phyloP scores from a whole-genome alignment of 2,329 filamentous ascomycete species.

The Coniochaeta hoffmannii region DNA sequence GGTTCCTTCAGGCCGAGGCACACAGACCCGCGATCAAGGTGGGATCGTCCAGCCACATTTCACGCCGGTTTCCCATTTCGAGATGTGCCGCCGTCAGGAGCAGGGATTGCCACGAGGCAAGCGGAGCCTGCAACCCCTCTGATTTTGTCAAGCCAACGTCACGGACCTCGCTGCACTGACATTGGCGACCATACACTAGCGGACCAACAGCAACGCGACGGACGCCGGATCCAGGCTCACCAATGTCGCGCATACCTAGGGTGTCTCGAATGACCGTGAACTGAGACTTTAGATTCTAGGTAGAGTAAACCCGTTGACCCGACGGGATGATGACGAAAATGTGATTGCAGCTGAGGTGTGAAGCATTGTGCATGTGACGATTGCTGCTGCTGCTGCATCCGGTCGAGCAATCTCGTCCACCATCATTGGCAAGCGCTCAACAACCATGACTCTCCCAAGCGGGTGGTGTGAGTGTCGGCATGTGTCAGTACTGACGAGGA shows the following conservation, averaged over 20 bases:
- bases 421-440: too few relatives aligned
- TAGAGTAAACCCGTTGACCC: too few relatives aligned
- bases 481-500: too few relatives aligned
- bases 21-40: not conserved
- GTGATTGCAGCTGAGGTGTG: too few relatives aligned
- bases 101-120: constrained; percentile 4
- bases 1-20: not conserved
- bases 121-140: not conserved
- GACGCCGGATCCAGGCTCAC: not conserved
- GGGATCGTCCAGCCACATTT: constrained; percentile 1
- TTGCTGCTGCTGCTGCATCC: too few relatives aligned
- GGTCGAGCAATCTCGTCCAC: too few relatives aligned
- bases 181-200: not conserved
- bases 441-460: too few relatives aligned
- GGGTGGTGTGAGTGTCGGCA: too few relatives aligned
- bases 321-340: too few relatives aligned
- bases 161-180: not conserved
- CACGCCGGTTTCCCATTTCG: constrained; percentile 2
- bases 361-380: too few relatives aligned
- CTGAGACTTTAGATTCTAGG: too few relatives aligned
- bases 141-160: not conserved
- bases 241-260: not conserved
- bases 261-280: not conserved
- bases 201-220: not conserved
- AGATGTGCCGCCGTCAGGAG: not conserved